Base-by-base conservation (phyloP, 805 yeast species). In the Cyberlindnera misumaiensis region DNA sequence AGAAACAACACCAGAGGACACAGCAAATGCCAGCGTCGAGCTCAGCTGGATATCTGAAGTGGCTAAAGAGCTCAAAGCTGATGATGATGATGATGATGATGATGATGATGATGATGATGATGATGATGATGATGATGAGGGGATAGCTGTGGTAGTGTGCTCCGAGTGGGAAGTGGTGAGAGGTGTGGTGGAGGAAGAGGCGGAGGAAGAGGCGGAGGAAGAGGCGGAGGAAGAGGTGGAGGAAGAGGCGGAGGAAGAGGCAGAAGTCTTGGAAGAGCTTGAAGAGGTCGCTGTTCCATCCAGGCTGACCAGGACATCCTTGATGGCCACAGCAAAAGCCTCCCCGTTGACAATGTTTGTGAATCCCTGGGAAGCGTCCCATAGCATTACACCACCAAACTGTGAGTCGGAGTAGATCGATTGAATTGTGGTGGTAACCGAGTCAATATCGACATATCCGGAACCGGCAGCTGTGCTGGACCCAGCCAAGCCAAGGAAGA, bases 331-430 rank as follows among this genome's bases (percentile, higher is more conserved):
- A 11, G 69, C 70, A 44, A 69, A 73, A 11, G 68, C 45, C 18
- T 46, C 52, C 28, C 73, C 80, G 42, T 65, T 65, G 28, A 67
- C 65, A 34, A 56, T 51, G 38, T 69, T 65, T 46, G 74, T 69
- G 42, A 67, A 59, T 28, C 77, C 87, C 54, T 82, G 85, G 38
- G 90, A 80, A 30, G 95, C 95, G 60, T 87, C 95, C 97, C 97
- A 89, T 41, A 88, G 62, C 69, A 82, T 75, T 52, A 90, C 73
- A 52, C 97, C 97, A 43, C 95, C 97, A 53, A 89, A 85, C 51
- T 72, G 70, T 14, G 74, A 74, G 46, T 75, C 76, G 9, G 81
- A 67, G 12, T 87, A 84, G 49, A 89, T 74, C 26, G 88, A 83
- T 16, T 82, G 82, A 48, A 88, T 73, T 43, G 75, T 68, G 3